A percentile compares a stretch with the other conserved stretches of the same genome.
Evolutionary conservation across 305 asterid species (phyloP).

Genomic region (Rubia occidens): DNA sequence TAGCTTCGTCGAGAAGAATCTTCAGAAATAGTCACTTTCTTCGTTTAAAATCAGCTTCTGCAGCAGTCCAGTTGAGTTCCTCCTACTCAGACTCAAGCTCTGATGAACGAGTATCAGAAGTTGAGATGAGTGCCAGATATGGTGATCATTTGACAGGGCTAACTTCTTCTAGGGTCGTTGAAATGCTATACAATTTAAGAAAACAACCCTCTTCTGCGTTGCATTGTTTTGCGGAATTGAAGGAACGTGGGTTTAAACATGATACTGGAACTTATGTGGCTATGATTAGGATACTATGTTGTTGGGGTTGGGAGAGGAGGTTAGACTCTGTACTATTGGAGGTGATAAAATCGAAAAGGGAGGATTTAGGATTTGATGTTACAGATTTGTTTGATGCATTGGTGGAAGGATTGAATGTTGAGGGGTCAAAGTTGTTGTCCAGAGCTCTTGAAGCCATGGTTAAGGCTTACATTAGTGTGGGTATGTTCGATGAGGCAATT

Average conservation of each 20-base stretch:
- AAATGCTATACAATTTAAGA: constrained; percentile 41
- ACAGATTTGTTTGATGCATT: constrained; percentile 54
- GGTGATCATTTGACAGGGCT: background rate
- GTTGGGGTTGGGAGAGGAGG: constrained; percentile 41
- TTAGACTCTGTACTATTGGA: constrained; percentile 42
- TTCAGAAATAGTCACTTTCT: background rate
- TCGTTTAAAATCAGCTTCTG: background rate
- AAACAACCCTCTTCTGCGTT: constrained; percentile 45
- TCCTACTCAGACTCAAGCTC: constrained; percentile 1
- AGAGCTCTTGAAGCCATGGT: constrained; percentile 49
- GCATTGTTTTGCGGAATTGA: constrained; percentile 33
- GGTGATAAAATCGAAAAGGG: constrained; percentile 31
- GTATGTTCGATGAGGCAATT: constrained; percentile 70
- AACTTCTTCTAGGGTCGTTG: constrained; percentile 14
- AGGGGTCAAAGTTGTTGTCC: constrained; percentile 34
- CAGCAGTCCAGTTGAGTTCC: background rate
- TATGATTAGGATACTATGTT: constrained; percentile 49
- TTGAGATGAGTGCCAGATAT: background rate
- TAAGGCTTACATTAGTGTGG: constrained; percentile 47
- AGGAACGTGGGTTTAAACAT: constrained; percentile 20
- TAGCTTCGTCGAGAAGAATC: background rate
- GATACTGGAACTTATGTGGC: constrained; percentile 43
- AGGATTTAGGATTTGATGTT: constrained; percentile 32
- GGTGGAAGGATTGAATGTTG: constrained; percentile 38
- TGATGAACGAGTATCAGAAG: constrained; percentile 1